A percentile compares a stretch with the other conserved stretches of the same genome.
Conservation (phyloP, 148 eudicot genomes). For the Rhododendron mucronatum region DNA sequence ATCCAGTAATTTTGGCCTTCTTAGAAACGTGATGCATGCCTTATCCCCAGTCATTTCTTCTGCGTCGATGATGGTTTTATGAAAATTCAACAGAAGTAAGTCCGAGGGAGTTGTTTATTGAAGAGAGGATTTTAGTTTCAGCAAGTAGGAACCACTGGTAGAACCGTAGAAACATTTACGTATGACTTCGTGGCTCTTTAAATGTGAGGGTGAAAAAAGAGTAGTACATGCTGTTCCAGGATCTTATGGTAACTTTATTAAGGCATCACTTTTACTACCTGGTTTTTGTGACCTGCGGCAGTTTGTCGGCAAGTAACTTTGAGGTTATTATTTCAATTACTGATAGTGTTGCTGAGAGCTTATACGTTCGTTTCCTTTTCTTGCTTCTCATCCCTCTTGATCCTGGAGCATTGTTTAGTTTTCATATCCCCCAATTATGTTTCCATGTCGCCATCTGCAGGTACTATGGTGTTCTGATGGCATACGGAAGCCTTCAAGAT, state of each 20-base stretch:
- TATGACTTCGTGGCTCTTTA: not conserved
- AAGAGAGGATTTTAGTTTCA: not conserved
- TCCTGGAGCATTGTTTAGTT: not conserved
- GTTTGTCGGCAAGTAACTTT: not conserved
- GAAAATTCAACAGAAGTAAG: not conserved
- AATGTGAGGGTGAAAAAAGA: not conserved
- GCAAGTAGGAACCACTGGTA: not conserved
- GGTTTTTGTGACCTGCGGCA: not conserved
- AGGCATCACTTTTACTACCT: not conserved
- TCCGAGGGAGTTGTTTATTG: not conserved
- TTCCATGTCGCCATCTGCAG: constrained; percentile 33
- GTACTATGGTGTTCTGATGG: constrained; percentile 72
- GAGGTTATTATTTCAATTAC: not conserved
- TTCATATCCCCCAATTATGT: not conserved
- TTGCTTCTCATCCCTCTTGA: not conserved
- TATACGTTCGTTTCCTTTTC: not conserved
- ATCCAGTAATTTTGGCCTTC: not conserved
- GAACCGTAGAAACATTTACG: not conserved
- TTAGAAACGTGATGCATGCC: not conserved
- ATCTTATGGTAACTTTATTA: not conserved
- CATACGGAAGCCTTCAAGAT: constrained; percentile 72
- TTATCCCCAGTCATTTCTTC: not conserved
- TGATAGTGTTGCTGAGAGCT: not conserved
- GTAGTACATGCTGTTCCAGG: not conserved
- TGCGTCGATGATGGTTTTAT: not conserved